Evolutionary conservation across 371 early-diverging fungal species (phyloP).

Genomic region (Mucor lusitanicus): DNA sequence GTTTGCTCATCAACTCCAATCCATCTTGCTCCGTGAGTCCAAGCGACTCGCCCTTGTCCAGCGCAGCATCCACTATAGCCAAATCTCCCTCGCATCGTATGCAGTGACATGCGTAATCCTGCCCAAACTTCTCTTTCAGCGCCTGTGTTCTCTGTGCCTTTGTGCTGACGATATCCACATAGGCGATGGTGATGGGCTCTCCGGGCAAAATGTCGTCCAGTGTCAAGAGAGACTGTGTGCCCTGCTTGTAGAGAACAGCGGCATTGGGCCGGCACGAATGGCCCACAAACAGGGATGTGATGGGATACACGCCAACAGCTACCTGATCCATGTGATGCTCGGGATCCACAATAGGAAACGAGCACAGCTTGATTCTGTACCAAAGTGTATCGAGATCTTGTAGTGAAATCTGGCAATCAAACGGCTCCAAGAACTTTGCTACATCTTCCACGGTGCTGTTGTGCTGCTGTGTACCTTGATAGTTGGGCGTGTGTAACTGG

Average conservation of each 20-base stretch:
- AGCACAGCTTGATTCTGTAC: conserved; percentile 13
- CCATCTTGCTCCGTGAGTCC: conserved; percentile 7
- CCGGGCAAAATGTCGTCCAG: conserved; percentile 64
- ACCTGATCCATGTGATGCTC: conserved; percentile 66
- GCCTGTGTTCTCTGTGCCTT: conserved; percentile 51
- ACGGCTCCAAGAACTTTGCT: conserved; percentile 10
- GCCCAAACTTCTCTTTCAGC: conserved; percentile 48
- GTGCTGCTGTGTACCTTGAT: not conserved
- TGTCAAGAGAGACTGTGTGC: conserved; percentile 54
- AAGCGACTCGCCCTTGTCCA: conserved; percentile 17
- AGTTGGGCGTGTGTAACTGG: conserved; percentile 12
- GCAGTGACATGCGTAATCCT: conserved; percentile 31
- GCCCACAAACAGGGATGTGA: conserved; percentile 69
- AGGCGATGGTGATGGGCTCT: conserved; percentile 74
- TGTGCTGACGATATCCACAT: conserved; percentile 68
- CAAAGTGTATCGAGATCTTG: conserved; percentile 18
- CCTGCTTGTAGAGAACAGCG: conserved; percentile 55
- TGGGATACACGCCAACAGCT: conserved; percentile 76
- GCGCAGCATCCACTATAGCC: conserved; percentile 5
- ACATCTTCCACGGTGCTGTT: conserved; percentile 11
- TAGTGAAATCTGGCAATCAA: conserved; percentile 15
- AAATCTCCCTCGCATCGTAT: conserved; percentile 30
- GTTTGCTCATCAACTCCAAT: conserved; percentile 1
- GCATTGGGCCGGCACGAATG: conserved; percentile 88
- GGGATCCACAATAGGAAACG: conserved; percentile 23